Evolutionary conservation across 805 yeast species (phyloP).

Genomic region (Candida coleopterorum): DNA sequence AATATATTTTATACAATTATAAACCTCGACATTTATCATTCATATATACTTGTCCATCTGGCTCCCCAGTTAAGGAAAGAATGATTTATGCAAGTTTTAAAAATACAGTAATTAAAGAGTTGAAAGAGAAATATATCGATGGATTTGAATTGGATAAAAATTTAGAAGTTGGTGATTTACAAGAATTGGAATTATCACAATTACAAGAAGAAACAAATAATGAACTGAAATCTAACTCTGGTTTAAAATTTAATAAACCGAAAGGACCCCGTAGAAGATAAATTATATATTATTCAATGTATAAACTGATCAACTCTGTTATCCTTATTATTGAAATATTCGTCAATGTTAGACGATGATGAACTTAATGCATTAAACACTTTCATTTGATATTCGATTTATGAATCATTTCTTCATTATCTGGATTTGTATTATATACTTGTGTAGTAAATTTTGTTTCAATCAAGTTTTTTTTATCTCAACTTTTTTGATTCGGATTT

Average conservation of each 20-base stretch:
- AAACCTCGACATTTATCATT: conserved; percentile 44
- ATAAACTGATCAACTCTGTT: conserved; percentile 21
- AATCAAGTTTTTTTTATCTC: conserved; percentile 12
- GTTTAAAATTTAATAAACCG: conserved; percentile 51
- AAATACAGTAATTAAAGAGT: conserved; percentile 50
- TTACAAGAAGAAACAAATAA: conserved; percentile 21
- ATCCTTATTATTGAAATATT: conserved; percentile 9
- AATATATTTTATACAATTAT: conserved; percentile 50
- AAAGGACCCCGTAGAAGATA: conserved; percentile 60
- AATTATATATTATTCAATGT: conserved; percentile 10
- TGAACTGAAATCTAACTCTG: conserved; percentile 9
- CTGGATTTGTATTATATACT: conserved; percentile 46
- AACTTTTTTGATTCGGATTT: conserved; percentile 31
- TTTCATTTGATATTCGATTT: conserved; percentile 42
- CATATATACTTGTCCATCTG: conserved; percentile 85
- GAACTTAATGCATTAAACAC: neutral
- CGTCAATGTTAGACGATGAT: conserved; percentile 12
- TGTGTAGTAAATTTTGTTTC: no score
- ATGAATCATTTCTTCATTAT: conserved; percentile 46
- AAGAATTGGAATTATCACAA: conserved; percentile 56
- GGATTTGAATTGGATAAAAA: conserved; percentile 31
- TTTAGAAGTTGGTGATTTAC: conserved; percentile 70
- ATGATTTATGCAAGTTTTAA: conserved; percentile 89
- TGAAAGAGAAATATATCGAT: conserved; percentile 34
- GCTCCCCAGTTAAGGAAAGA: conserved; percentile 82